Evolutionary conservation across 805 yeast species (phyloP), one percentile per base, ranked within the genome.

Genomic region (Millerago galiae): DNA sequence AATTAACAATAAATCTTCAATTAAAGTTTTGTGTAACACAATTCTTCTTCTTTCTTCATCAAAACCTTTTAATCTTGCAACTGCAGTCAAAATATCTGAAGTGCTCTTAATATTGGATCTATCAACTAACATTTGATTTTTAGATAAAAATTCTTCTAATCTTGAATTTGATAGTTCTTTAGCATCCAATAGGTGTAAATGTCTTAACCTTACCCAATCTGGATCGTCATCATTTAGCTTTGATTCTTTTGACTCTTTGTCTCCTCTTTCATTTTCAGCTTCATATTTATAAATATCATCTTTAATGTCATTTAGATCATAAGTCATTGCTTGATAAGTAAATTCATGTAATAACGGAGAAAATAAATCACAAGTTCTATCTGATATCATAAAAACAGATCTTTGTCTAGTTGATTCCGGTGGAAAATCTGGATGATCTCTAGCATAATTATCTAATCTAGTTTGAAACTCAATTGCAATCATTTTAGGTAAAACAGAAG

Each of bases 291-390:
- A 82, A n/a, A 57, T 55, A 50, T 72, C 66, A 41, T 67, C 61
- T n/a, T 63, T 56, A 12, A 67, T 74, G 26, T 65, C 66, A 2
- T 73, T 71, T 24, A 83, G 63, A 60, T 91, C 99, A 66, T 83
- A 82, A 15, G 90, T 83, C 85, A 90, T 81, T 5, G 97, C 90
- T 63, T 91, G 95, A 62, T 90, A 93, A 18, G 83, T 77, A 62
- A 90, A 87, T 59, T 88, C 96, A 61, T 93, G 98, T 42, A 90
- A 63, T 37, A 93, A 59, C 0, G 97, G 96, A 7, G 93, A 84
- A 53, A 77, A 76, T 38, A 83, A 67, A 60, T 95, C 99, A 58
- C 89, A 59, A 2, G 95, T 73, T 48, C 99, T 72, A 61, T 93
- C 99, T 2, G 85, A 69, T 15, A 93, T 77, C 28, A 93, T 61